Conservation (phyloP, 2,329 filamentous ascomycete species). For the Fusarium pseudonygamai region DNA sequence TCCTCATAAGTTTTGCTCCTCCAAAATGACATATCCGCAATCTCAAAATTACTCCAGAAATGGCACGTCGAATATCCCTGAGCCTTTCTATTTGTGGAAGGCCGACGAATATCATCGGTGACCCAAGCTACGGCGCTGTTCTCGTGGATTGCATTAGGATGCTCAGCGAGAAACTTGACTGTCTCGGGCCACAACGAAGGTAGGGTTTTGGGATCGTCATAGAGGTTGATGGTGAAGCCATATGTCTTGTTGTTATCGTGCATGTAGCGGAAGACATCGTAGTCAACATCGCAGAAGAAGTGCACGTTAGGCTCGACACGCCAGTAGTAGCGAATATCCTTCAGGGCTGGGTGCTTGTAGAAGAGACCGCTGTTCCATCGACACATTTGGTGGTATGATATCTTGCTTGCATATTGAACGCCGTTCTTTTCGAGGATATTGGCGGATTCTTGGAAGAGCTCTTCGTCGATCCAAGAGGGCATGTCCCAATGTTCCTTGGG, state of each 20-base stretch:
- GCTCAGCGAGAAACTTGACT: slow-evolving; percentile 84
- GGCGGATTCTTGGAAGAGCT: slow-evolving; percentile 86
- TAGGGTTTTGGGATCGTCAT: slow-evolving; percentile 89
- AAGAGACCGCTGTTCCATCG: slow-evolving; percentile 99
- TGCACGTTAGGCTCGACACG: slow-evolving; percentile 98
- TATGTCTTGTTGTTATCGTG: slow-evolving; percentile 98
- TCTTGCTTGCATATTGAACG: slow-evolving; percentile 88
- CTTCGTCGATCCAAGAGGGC: slow-evolving; percentile 90
- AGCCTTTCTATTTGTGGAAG: slow-evolving; percentile 80
- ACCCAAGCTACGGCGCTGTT: slow-evolving; percentile 92
- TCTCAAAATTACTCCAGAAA: slow-evolving; percentile 99
- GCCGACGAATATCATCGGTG: slow-evolving; percentile 78
- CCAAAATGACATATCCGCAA: slow-evolving; percentile 94
- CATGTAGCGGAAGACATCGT: slow-evolving; percentile 99
- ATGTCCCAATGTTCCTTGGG: slow-evolving; percentile 96
- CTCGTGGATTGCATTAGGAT: slow-evolving; percentile 81
- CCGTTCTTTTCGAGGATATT: slow-evolving; percentile 83
- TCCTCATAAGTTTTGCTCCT: slow-evolving; percentile 89
- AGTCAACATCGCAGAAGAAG: slow-evolving; percentile 99
- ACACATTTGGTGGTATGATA: slow-evolving; percentile 99
- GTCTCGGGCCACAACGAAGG: slow-evolving; percentile 96
- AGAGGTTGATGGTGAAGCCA: slow-evolving; percentile 97
- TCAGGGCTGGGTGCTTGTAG: slow-evolving; percentile 92
- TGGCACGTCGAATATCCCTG: slow-evolving; percentile 98
- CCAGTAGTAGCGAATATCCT: slow-evolving; percentile 92